Evolutionary conservation across 352 stramenopile genomes (phyloP), one percentile per base, ranked within the genome.

Genomic region (Pythium guiyangense): DNA sequence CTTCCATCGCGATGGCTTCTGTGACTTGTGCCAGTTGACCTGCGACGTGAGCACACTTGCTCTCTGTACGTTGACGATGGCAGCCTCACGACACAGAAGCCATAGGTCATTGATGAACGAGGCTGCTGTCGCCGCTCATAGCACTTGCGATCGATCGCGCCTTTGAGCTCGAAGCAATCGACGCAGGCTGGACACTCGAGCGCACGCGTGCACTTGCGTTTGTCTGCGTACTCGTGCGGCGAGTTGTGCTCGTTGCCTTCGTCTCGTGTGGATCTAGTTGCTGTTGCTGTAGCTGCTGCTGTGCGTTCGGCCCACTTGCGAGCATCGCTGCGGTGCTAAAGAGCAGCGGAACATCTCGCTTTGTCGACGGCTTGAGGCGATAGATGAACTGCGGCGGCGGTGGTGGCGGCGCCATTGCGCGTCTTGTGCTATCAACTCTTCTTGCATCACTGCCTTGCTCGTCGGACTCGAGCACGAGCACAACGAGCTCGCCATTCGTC

Each of bases 401-500:
- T 9, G 25, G 22, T n/a, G n/a, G n/a, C n/a, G n/a, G n/a, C n/a
- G n/a, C n/a, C 10, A 14, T 14, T 9, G 40, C 6, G 6, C 4
- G 29, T 34, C 29, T 34, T 35, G 31, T n/a, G 20, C n/a, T n/a
- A n/a, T n/a, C n/a, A n/a, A n/a, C n/a, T n/a, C n/a, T n/a, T n/a
- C n/a, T n/a, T n/a, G n/a, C n/a, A n/a, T n/a, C n/a, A 14, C 14
- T 31, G 15, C 20, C 14, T 31, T 26, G 20, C 2, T 55, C 44
- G 12, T 54, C 57, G 8, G 46, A 62, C 18, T 18, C 17, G 20
- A 57, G 25, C 18, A 71, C 46, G 25, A 80, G 40, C n/a, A 84
- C 71, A 6, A 84, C 49, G 22, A 84, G 52, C 58, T 84, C 71
- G n/a, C 74, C 71, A 27, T 73, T 78, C 22, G 57, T 54, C 6